Percentiles rank a stretch among this genome's conserved stretches.
phyloP scores from a whole-genome alignment of 805 yeast species.

The Priceomyces melissophilus region DNA sequence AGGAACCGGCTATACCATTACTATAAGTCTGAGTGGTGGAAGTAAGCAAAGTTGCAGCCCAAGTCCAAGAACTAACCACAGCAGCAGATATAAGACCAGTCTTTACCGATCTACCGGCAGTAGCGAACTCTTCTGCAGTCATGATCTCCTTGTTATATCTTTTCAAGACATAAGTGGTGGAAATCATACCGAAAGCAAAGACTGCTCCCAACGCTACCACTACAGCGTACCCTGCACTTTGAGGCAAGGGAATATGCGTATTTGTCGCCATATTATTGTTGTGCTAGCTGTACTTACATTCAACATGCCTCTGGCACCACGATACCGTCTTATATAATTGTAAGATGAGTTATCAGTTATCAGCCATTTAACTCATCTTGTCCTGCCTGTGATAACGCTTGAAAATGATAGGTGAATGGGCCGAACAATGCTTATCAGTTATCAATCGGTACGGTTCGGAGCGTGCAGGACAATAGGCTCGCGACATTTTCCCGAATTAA shows the following conservation, averaged over 20 bases:
- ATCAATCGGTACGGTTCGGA: not conserved
- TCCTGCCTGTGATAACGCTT: no score
- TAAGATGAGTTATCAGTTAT: no score
- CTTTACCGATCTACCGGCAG: constrained; percentile 87
- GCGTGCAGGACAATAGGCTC: not conserved
- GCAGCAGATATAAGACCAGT: constrained; percentile 85
- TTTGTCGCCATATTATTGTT: constrained; percentile 1
- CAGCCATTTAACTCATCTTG: no score
- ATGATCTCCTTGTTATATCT: constrained; percentile 82
- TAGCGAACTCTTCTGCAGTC: constrained; percentile 90
- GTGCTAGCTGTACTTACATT: no score
- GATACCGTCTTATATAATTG: no score
- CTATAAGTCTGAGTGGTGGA: constrained; percentile 70
- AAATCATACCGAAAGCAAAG: constrained; percentile 76
- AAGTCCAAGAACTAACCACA: constrained; percentile 91
- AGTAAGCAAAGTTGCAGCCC: constrained; percentile 42
- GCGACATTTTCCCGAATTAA: no score
- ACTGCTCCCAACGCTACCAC: constrained; percentile 84
- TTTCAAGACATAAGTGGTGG: constrained; percentile 63
- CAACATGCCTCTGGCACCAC: no score
- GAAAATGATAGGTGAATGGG: no score
- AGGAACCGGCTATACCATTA: constrained; percentile 76
- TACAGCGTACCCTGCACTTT: constrained; percentile 84
- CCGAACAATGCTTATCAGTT: not conserved
- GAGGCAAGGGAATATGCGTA: constrained; percentile 43